Evolutionary conservation across 139 green algal genomes (phyloP).

Genomic region (Tetratostichococcus sp.): DNA sequence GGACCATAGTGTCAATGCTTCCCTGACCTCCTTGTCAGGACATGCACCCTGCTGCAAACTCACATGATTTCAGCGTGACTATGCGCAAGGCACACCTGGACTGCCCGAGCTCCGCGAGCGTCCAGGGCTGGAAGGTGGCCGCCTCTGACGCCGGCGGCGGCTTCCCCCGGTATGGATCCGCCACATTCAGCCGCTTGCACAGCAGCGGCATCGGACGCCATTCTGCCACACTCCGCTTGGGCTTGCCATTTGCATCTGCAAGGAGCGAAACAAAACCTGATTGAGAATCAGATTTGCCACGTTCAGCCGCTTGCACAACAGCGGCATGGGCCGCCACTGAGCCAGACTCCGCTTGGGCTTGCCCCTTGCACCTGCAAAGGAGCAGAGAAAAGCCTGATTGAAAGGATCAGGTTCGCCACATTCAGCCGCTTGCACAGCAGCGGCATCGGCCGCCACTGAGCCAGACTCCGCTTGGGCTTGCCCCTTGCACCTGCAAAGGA

Average conservation of each 20-base stretch:
- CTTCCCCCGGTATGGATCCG: conserved; percentile 71
- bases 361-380: no score
- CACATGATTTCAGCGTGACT: no score
- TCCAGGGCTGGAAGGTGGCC: background rate
- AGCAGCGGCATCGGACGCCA: conserved; percentile 87
- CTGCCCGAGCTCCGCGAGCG: background rate
- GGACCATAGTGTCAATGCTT: no score
- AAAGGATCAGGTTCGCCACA: conserved; percentile 77
- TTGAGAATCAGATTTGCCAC: conserved; percentile 80
- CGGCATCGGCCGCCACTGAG: conserved; percentile 82
- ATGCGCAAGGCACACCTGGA: background rate
- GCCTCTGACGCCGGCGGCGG: conserved; percentile 3
- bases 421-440: conserved; percentile 93
- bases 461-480: conserved; percentile 17
- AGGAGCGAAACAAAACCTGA: no score
- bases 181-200: conserved; percentile 89
- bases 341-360: conserved; percentile 47
- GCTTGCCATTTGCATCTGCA: no score
- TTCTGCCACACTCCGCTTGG: conserved; percentile 59
- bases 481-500: no score
- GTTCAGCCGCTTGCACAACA: conserved; percentile 92
- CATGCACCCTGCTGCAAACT: no score
- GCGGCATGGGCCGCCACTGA: conserved; percentile 80
- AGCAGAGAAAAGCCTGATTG: no score
- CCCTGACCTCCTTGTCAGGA: no score